These are phyloP conservation scores for Hymenoscyphus albidus DNA, from an alignment of 2,329 filamentous ascomycete genomes.

Conservation along the genomic window DNA sequence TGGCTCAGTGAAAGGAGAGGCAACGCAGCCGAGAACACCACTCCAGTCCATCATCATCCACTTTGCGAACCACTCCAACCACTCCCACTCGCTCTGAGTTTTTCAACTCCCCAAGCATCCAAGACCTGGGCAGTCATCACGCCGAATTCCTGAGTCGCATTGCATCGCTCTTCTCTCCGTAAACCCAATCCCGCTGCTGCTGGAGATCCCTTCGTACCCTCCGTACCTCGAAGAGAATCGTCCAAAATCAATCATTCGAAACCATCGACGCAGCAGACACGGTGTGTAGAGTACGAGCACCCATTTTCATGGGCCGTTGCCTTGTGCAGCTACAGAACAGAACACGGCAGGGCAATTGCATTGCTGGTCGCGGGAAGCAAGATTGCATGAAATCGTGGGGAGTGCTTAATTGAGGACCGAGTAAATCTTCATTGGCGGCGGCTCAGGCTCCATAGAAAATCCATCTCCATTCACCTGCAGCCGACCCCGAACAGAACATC, in stretches of 20 bases:
- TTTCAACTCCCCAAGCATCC: neutral
- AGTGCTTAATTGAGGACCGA: neutral
- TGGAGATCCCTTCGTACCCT: neutral
- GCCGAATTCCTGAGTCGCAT: neutral
- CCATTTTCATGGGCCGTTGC: neutral
- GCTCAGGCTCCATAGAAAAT: neutral
- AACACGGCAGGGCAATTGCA: too few species aligned
- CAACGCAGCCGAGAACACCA: too few species aligned
- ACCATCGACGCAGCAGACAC: neutral
- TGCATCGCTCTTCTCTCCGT: neutral
- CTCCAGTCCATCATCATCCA: neutral
- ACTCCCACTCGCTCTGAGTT: neutral
- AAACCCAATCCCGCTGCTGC: neutral
- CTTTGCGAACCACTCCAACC: neutral
- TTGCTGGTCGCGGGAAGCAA: neutral
- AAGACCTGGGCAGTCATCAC: neutral
- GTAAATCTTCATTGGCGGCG: conserved; percentile 1
- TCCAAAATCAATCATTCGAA: neutral
- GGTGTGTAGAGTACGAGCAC: neutral
- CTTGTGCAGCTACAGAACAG: too few species aligned
- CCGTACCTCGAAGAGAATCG: neutral
- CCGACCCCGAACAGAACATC: neutral
- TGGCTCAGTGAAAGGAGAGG: too few species aligned
- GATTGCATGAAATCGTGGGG: conserved; percentile 1
- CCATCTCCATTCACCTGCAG: conserved; percentile 5